Evolutionary conservation across 2,329 filamentous ascomycete species (phyloP), one percentile per base, ranked within the genome.

Genomic region (Colletotrichum gigasporum): DNA sequence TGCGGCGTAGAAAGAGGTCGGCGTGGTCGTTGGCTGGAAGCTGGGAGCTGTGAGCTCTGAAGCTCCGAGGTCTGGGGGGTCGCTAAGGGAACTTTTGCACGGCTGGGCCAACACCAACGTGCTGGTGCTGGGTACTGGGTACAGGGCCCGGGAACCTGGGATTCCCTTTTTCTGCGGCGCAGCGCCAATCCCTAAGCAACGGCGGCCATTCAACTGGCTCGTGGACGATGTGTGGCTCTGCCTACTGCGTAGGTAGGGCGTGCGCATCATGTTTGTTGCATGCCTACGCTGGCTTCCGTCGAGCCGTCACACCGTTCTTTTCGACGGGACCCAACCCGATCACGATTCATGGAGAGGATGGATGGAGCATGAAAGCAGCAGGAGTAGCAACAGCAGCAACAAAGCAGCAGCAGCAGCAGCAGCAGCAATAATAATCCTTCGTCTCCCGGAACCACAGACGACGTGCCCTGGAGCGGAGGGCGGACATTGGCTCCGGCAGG

Each of bases 141-240:
- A 52, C 32, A 26, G 53, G 53, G 53, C 53, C 53, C 53, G 53
- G 37, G 53, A 56, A 56, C 53, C 53, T 47, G 53, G 53, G 53
- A 56, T 20, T n/a, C n/a, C 14, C 53, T 35, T 47, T 7, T 47
- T 45, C 53, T 56, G 53, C 53, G 53, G 53, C 53, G 42, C 53
- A 37, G 42, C 24, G 24, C 26, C 37, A 22, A 10, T 20, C 26
- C 34, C 47, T 30, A 45, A 12, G n/a, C 35, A 22, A 24, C 12
- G 24, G 51, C 35, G 28, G n/a, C 14, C 41, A 37, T 37, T 28
- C 20, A 37, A 26, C 6, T 45, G 12, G 32, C n/a, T n/a, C 20
- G 30, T 16, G 30, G 28, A 28, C 10, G 41, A 42, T 18, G n/a
- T 44, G 52, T 45, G 41, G 52, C 30, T 56, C 24, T 32, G n/a